phyloP scores from a whole-genome alignment of 208 protist species.

The Crithidia bombi region DNA sequence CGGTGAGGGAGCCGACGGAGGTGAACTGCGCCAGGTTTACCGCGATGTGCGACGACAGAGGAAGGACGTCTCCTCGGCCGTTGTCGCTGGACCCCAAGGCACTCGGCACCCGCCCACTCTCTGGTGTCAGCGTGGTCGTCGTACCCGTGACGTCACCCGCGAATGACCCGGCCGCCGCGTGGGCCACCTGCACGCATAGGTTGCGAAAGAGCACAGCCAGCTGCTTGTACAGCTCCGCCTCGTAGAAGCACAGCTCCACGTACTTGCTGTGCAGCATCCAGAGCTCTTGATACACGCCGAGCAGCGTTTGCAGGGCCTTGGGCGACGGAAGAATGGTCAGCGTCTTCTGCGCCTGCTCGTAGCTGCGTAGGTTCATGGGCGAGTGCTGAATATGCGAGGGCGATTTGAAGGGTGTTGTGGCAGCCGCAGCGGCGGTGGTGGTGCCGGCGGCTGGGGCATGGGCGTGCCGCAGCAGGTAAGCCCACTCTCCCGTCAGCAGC shows the following conservation, averaged over 20 bases:
- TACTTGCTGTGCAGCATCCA: slow-evolving; percentile 37
- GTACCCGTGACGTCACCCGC: not conserved
- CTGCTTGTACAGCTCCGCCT: slow-evolving; percentile 30
- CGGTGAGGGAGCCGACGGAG: slow-evolving; percentile 53
- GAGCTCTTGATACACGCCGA: slow-evolving; percentile 23
- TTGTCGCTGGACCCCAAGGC: not conserved
- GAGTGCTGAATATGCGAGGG: not conserved
- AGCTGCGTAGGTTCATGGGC: not conserved
- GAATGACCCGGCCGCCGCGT: not conserved
- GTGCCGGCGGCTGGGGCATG: not conserved
- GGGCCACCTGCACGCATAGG: slow-evolving; percentile 16
- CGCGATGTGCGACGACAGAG: slow-evolving; percentile 16
- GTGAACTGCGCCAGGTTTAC: slow-evolving; percentile 36
- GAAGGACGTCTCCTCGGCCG: not conserved
- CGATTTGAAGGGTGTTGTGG: not conserved
- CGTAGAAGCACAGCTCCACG: slow-evolving; percentile 30
- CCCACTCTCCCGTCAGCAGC: slow-evolving; percentile 17
- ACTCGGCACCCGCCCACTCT: not conserved
- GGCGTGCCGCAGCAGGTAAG: slow-evolving; percentile 12
- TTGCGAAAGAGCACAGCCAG: slow-evolving; percentile 25
- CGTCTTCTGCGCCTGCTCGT: not conserved
- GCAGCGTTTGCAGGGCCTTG: slow-evolving; percentile 5
- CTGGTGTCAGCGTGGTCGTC: not conserved
- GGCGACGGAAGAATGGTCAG: slow-evolving; percentile 19
- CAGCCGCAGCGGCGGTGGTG: not conserved